phyloP scores from a whole-genome alignment of 805 yeast species.

The Yueomyces sinensis region DNA sequence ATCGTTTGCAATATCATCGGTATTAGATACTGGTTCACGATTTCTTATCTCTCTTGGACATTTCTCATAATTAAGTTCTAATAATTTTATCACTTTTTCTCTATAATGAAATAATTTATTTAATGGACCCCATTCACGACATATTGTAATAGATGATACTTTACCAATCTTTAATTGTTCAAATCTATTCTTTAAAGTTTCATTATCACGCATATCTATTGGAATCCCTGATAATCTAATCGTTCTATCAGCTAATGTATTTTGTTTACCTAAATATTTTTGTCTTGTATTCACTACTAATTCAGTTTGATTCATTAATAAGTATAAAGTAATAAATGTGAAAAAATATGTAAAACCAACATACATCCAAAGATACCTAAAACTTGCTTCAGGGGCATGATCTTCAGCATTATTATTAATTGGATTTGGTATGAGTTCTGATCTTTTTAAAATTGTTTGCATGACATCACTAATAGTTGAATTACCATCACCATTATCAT shows the following conservation, averaged over 20 bases:
- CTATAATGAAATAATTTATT: slow-evolving; percentile 55
- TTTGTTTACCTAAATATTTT: slow-evolving; percentile 68
- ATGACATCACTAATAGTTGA: background rate
- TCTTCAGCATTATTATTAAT: slow-evolving; percentile 7
- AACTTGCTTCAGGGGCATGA: slow-evolving; percentile 30
- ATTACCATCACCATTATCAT: slow-evolving; percentile 35
- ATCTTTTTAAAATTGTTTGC: slow-evolving; percentile 1
- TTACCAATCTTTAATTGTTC: slow-evolving; percentile 70
- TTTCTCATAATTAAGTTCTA: slow-evolving; percentile 40
- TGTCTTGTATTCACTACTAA: slow-evolving; percentile 72
- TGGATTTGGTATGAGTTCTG: background rate
- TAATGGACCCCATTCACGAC: slow-evolving; percentile 74
- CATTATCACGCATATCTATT: slow-evolving; percentile 57
- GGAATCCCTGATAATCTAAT: slow-evolving; percentile 84
- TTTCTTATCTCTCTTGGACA: slow-evolving; percentile 18
- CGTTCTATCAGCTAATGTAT: slow-evolving; percentile 84
- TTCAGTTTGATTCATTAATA: slow-evolving; percentile 55
- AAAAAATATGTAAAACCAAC: slow-evolving; percentile 78
- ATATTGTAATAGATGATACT: slow-evolving; percentile 64
- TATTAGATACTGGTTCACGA: slow-evolving; percentile 7
- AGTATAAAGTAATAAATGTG: slow-evolving; percentile 49
- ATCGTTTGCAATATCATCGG: background rate
- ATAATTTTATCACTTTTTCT: slow-evolving; percentile 33
- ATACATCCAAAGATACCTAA: slow-evolving; percentile 65
- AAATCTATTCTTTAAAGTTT: slow-evolving; percentile 58